phyloP scores from a whole-genome alignment of 2,329 filamentous ascomycete genomes.

The Nothophaeocryptopus gaeumannii region DNA sequence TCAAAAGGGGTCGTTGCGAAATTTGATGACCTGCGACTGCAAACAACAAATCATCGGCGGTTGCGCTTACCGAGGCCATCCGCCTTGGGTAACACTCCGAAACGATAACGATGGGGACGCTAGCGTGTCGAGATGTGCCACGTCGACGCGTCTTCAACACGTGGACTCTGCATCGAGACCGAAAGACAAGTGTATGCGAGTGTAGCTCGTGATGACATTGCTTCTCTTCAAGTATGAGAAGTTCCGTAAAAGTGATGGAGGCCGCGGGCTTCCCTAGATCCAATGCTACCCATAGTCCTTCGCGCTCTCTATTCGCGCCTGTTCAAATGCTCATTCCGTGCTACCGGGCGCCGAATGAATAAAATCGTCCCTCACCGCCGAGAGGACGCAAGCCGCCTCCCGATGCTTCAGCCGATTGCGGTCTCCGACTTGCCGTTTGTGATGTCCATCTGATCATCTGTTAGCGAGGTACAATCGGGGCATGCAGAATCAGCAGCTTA shows the following conservation, averaged over 20 bases:
- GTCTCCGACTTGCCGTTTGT: conserved; percentile 11
- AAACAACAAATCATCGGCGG: no score
- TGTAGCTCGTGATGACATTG: no score
- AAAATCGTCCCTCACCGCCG: conserved; percentile 7
- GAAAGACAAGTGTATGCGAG: no score
- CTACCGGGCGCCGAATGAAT: conserved; percentile 9
- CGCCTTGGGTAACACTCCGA: no score
- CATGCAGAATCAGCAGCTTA: conserved; percentile 47
- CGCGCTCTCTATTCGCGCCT: background rate
- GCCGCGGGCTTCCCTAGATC: background rate
- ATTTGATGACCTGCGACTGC: no score
- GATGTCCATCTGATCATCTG: conserved; percentile 17
- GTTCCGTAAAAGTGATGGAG: conserved; percentile 4
- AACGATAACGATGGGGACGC: no score
- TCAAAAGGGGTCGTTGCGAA: no score
- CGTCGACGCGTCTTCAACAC: no score
- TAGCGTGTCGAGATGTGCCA: no score
- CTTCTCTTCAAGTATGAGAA: no score
- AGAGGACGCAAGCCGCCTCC: conserved; percentile 7
- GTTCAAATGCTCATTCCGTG: conserved; percentile 1
- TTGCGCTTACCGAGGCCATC: no score
- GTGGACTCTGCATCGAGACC: no score
- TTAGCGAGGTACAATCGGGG: conserved; percentile 2
- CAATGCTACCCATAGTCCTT: conserved; percentile 11
- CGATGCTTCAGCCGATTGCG: conserved; percentile 8